phyloP scores from a whole-genome alignment of 78 protist genomes.

The Protostelium mycophagum region DNA sequence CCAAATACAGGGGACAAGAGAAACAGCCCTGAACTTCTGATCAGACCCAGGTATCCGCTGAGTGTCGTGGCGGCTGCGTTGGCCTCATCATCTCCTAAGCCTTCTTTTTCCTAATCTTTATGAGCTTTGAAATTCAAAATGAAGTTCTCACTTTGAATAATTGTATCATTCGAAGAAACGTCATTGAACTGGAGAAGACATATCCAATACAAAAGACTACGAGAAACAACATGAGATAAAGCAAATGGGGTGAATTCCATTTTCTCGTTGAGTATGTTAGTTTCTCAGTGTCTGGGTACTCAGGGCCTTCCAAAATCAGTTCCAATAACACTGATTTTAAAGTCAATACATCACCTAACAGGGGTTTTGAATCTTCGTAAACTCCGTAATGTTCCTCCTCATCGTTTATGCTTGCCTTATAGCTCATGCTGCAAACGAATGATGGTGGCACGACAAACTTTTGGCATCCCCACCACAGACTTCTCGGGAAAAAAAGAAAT shows the following conservation, averaged over 20 bases:
- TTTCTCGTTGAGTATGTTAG: not conserved
- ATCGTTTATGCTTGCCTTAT: too few species aligned
- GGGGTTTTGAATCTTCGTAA: too few species aligned
- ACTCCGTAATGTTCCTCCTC: too few species aligned
- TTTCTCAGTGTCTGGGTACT: not conserved
- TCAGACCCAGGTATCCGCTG: not conserved
- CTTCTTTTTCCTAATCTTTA: not conserved
- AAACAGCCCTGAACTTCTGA: not conserved
- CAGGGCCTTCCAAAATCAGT: not conserved
- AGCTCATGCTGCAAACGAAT: too few species aligned
- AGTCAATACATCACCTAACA: not conserved
- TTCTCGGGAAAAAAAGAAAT: too few species aligned
- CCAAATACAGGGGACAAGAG: not conserved
- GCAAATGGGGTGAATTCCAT: not conserved
- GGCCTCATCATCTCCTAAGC: not conserved
- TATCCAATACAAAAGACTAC: too few species aligned
- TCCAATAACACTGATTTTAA: too few species aligned
- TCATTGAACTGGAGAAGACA: not conserved
- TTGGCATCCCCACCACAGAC: too few species aligned
- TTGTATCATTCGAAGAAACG: not conserved
- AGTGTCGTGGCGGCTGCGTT: not conserved
- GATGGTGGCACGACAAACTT: too few species aligned
- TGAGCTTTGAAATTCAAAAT: not conserved
- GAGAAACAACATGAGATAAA: not conserved
- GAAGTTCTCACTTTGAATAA: not conserved